A percentile compares a stretch with the other conserved stretches of the same genome.
These are phyloP conservation scores for Aspergillus fijiensis DNA, from an alignment of 2,329 filamentous ascomycete species.

Conservation along the genomic window DNA sequence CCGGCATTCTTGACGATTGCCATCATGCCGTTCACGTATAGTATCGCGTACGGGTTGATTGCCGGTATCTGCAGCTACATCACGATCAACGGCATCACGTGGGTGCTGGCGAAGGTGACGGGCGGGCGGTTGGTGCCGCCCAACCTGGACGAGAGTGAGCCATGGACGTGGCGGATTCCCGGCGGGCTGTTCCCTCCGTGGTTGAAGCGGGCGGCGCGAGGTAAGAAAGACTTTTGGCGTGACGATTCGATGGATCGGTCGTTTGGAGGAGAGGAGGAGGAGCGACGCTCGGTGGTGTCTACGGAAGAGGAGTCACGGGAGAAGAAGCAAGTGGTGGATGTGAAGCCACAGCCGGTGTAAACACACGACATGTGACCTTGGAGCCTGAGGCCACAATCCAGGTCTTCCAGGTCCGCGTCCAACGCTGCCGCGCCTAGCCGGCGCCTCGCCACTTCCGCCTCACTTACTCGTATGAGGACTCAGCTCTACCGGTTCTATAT, in stretches of 20 bases:
- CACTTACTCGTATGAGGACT: no score
- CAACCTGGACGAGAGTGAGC: conserved; percentile 74
- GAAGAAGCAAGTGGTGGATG: conserved; percentile 1
- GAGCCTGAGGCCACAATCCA: neutral
- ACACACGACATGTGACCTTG: no score
- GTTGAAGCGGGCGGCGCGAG: conserved; percentile 62
- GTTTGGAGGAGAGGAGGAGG: conserved; percentile 20
- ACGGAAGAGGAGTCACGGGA: neutral
- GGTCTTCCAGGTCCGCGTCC: no score
- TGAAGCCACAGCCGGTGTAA: neutral
- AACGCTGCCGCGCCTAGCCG: no score
- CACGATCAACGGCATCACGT: conserved; percentile 70
- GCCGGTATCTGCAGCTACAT: conserved; percentile 76
- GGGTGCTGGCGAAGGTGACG: conserved; percentile 64
- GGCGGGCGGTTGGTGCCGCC: conserved; percentile 70
- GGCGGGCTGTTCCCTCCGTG: conserved; percentile 75
- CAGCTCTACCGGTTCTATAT: no score
- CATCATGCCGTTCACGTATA: conserved; percentile 88
- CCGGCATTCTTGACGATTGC: conserved; percentile 82
- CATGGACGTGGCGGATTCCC: conserved; percentile 74
- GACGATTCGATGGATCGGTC: conserved; percentile 13
- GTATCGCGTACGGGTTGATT: conserved; percentile 82
- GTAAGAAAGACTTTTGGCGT: conserved; percentile 74
- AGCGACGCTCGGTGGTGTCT: neutral
- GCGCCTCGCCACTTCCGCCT: no score